Evolutionary conservation across 2,329 filamentous ascomycete genomes (phyloP).

Genomic region (Apiospora saccharicola): DNA sequence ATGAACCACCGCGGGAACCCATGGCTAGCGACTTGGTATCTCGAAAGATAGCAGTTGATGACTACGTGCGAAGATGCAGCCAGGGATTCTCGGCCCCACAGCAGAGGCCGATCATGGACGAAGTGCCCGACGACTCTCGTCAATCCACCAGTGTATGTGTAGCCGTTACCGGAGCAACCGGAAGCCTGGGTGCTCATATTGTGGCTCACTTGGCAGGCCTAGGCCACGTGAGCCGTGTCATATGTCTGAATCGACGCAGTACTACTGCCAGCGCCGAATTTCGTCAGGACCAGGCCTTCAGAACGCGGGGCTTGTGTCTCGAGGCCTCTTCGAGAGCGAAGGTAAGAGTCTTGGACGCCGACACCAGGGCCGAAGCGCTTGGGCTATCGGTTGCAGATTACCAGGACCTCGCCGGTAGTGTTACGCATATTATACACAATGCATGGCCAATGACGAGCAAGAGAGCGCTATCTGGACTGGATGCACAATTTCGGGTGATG

Average conservation of each 20-base stretch:
- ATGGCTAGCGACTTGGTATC: too few relatives aligned
- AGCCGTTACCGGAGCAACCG: slow-evolving; percentile 24
- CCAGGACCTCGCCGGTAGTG: slow-evolving; percentile 24
- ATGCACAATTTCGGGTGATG: slow-evolving; percentile 57
- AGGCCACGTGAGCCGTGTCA: slow-evolving; percentile 2
- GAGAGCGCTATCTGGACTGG: slow-evolving; percentile 55
- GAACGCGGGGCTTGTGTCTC: slow-evolving; percentile 19
- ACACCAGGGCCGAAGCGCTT: slow-evolving; percentile 40
- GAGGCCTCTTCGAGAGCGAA: background rate
- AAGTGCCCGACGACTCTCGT: too few relatives aligned
- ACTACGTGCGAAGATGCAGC: too few relatives aligned
- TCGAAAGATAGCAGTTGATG: too few relatives aligned
- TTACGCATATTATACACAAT: slow-evolving; percentile 59
- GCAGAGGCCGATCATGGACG: too few relatives aligned
- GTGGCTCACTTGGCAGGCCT: slow-evolving; percentile 14
- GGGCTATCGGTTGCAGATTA: background rate
- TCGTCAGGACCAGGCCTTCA: slow-evolving; percentile 23
- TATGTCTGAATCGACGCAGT: slow-evolving; percentile 25
- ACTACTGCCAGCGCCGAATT: background rate
- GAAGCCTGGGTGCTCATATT: slow-evolving; percentile 22
- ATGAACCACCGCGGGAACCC: too few relatives aligned
- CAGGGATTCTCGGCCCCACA: too few relatives aligned
- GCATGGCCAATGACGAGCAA: slow-evolving; percentile 64
- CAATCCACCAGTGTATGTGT: too few relatives aligned
- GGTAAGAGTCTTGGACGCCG: slow-evolving; percentile 43